Percentiles rank a stretch among this genome's conserved stretches.
These are phyloP conservation scores for Sclerospora graminicola DNA, from an alignment of 352 stramenopile genomes.

Conservation along the genomic window DNA sequence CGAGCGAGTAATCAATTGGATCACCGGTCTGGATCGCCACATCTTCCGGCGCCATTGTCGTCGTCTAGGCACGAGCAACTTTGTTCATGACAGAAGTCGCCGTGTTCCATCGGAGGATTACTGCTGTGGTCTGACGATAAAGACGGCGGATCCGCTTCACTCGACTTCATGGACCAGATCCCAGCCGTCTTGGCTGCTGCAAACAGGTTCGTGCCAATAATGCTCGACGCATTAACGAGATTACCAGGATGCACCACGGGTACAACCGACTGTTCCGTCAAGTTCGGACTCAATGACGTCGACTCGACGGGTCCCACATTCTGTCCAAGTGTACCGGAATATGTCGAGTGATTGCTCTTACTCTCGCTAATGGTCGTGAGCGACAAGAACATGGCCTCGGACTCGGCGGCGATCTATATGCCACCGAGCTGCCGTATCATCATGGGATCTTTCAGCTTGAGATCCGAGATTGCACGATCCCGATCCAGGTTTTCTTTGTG, in stretches of 20 bases:
- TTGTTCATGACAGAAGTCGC: conserved; percentile 18
- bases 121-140: conserved; percentile 16
- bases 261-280: conserved; percentile 6
- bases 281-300: conserved; percentile 7
- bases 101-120: conserved; percentile 13
- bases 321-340: conserved; percentile 28
- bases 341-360: conserved; percentile 34
- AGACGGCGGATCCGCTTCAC: conserved; percentile 7
- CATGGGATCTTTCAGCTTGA: conserved; percentile 82
- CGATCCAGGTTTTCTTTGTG: conserved; percentile 74
- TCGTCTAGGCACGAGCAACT: conserved; percentile 32
- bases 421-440: conserved; percentile 50
- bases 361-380: conserved; percentile 45
- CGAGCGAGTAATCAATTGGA: conserved; percentile 67
- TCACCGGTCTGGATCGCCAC: conserved; percentile 70
- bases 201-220: conserved; percentile 28
- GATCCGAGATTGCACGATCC: conserved; percentile 67
- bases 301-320: conserved; percentile 16
- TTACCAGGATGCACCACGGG: conserved; percentile 9
- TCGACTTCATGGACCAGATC: conserved; percentile 22
- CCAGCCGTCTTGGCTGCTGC: conserved; percentile 24
- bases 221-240: conserved; percentile 28
- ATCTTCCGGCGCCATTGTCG: conserved; percentile 43
- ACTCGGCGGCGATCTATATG: conserved; percentile 27
- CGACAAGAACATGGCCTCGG: conserved; percentile 36